Percentiles rank a stretch among this genome's conserved stretches.
Conservation (phyloP, 2,329 filamentous ascomycete genomes). For the Paraphaeosphaeria minitans region DNA sequence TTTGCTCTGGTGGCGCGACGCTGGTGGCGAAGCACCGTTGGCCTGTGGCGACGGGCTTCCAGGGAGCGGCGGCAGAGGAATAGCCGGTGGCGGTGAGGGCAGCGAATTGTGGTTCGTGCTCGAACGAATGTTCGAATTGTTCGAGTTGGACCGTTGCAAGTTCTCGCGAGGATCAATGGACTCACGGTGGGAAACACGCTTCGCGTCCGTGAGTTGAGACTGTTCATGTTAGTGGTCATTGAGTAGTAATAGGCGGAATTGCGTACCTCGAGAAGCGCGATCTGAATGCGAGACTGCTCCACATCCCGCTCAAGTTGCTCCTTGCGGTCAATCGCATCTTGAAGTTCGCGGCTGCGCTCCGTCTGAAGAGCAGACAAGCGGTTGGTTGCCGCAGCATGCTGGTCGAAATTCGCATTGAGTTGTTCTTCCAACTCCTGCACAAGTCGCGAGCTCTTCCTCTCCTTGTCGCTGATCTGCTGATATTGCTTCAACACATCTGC, state of each 20-base stretch:
- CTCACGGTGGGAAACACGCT: slow-evolving; percentile 54
- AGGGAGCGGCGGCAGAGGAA: slow-evolving; percentile 92
- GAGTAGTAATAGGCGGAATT: not conserved
- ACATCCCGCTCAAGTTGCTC: slow-evolving; percentile 63
- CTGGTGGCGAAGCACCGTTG: slow-evolving; percentile 62
- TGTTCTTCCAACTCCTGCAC: slow-evolving; percentile 98
- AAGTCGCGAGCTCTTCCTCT: slow-evolving; percentile 88
- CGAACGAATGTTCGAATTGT: slow-evolving; percentile 77
- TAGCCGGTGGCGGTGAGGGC: slow-evolving; percentile 91
- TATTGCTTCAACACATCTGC: slow-evolving; percentile 63
- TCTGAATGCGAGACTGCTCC: slow-evolving; percentile 78
- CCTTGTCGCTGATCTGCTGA: slow-evolving; percentile 64
- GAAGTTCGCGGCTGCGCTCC: slow-evolving; percentile 51
- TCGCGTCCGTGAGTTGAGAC: slow-evolving; percentile 66
- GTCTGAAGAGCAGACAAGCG: slow-evolving; percentile 72
- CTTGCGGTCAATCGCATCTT: slow-evolving; percentile 48
- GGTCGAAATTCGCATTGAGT: slow-evolving; percentile 91
- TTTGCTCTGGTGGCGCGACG: slow-evolving; percentile 78
- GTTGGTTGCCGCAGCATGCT: slow-evolving; percentile 84
- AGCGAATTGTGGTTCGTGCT: slow-evolving; percentile 80
- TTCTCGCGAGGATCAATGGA: slow-evolving; percentile 52
- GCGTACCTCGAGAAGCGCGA: slow-evolving; percentile 76
- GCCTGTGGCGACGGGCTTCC: slow-evolving; percentile 54
- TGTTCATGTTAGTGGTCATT: slow-evolving; percentile 45
- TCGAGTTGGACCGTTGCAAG: slow-evolving; percentile 62